phyloP scores from a whole-genome alignment of 163 green algal species.

The Scenedesmus sp. region DNA sequence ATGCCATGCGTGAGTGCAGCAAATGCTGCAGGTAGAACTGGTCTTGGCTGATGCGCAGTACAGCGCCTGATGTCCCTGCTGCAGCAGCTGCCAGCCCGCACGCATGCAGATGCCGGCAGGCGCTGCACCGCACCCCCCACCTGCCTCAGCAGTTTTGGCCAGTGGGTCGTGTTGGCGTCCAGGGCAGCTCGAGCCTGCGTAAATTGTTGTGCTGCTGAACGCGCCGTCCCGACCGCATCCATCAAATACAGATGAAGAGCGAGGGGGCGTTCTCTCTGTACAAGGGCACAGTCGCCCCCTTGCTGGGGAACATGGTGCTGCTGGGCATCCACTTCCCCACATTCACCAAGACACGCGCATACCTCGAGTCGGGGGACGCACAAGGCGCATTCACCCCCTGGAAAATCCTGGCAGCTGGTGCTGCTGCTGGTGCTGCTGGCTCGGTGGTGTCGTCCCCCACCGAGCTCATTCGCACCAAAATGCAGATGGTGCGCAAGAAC shows the following conservation, averaged over 20 bases:
- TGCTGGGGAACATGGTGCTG: constrained; percentile 72
- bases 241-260: constrained; percentile 51
- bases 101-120: background rate
- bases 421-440: constrained; percentile 58
- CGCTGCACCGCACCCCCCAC: background rate
- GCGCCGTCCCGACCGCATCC: background rate
- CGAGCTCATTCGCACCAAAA: constrained; percentile 69
- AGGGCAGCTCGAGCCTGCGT: background rate
- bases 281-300: constrained; percentile 62
- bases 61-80: background rate
- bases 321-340: constrained; percentile 70
- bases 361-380: constrained; percentile 47
- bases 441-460: constrained; percentile 58
- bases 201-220: constrained; percentile 8
- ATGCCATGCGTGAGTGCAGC: background rate
- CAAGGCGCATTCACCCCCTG: constrained; percentile 48
- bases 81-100: background rate
- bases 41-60: too few species aligned
- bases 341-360: constrained; percentile 57
- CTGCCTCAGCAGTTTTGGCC: too few species aligned
- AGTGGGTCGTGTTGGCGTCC: too few species aligned
- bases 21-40: background rate
- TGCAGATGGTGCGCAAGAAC: constrained; percentile 65
- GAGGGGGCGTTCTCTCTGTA: constrained; percentile 67
- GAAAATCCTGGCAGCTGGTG: constrained; percentile 61